Base-by-base conservation (phyloP, 257 asterid species). In the Solanum arcanum region DNA sequence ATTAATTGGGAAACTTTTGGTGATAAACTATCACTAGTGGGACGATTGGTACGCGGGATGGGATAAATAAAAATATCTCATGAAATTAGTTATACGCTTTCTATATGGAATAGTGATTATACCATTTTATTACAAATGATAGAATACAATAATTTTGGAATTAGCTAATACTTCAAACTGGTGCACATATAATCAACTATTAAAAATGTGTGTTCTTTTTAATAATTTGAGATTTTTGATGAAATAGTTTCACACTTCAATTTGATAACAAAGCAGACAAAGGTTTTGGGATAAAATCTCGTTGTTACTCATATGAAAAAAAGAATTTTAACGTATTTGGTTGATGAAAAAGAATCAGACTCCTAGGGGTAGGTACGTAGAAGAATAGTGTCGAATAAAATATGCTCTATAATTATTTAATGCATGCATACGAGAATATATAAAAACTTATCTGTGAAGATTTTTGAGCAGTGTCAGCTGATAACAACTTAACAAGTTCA, bases 1-100 rank as follows among this genome's bases (percentile, higher is more conserved):
- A 66, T 85, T 85, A 87, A 64, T 84, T 82, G 41, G 42, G 31
- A 80, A 11, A 83, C 87, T 87, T 89, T 90, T 59, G 83, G 87
- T 62, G 74, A 27, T 83, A 69, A 77, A 31, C 23, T 86, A 13
- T 27, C 39, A 13, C 74, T 68, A 14, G 35, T 27, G 74, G 74
- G 39, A 13, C 6, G 21, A 6, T 68, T 68, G 39, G 2, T 68
- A 68, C 9, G 12, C 9, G 6, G 23, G 39, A 25, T 6, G 74
- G 2, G 6, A 27, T 68, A 68, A 68, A 6, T 6, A 68, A 68
- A 3, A 14, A 27, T 68, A 27, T 27, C 20, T 62, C 70, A 62
- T 62, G 16, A 62, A n/a, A 62, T 62, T 62, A 62, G 10, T 62
- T 23, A 23, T 23, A 23, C 7, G n/a, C 7, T 7, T 62, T 62